These are phyloP conservation scores for Nymphaea colorata DNA, from an alignment of 164 flowering plant genomes.

Conservation along the genomic window DNA sequence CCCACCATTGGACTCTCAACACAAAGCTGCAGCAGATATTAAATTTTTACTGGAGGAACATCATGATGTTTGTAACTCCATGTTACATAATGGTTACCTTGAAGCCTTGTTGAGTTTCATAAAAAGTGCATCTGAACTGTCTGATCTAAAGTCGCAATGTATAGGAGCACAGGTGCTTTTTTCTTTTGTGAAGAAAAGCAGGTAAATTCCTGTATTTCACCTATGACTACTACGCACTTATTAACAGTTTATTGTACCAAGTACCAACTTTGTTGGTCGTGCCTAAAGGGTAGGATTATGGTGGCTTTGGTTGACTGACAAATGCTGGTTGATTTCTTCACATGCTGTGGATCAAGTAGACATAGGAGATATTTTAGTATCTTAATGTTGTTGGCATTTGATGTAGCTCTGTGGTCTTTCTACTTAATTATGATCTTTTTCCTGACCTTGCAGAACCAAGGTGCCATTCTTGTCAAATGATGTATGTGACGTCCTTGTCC, in stretches of 20 bases:
- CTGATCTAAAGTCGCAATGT: conserved; percentile 36
- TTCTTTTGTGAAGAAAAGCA: conserved; percentile 29
- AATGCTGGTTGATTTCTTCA: too few relatives aligned
- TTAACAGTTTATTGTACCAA: not conserved
- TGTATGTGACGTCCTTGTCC: conserved; percentile 31
- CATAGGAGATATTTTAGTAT: too few relatives aligned
- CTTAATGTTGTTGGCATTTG: too few relatives aligned
- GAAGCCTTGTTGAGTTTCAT: conserved; percentile 39
- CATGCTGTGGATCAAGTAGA: too few relatives aligned
- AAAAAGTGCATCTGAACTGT: conserved; percentile 29
- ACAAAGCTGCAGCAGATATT: conserved; percentile 34
- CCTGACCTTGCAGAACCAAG: conserved; percentile 27
- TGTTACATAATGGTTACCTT: conserved; percentile 29
- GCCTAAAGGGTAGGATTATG: not conserved
- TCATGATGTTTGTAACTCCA: conserved; percentile 16
- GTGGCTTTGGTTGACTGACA: not conserved
- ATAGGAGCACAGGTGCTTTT: conserved; percentile 37
- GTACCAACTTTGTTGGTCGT: not conserved
- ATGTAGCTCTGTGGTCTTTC: too few relatives aligned
- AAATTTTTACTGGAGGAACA: conserved; percentile 18
- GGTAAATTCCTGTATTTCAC: conserved; percentile 26
- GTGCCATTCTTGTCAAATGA: conserved; percentile 26
- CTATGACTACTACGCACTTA: not conserved
- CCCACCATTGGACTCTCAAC: conserved; percentile 45
- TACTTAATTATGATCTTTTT: too few relatives aligned